Evolutionary conservation across 2,329 filamentous ascomycete genomes (phyloP).

Genomic region (Xylaria digitata): DNA sequence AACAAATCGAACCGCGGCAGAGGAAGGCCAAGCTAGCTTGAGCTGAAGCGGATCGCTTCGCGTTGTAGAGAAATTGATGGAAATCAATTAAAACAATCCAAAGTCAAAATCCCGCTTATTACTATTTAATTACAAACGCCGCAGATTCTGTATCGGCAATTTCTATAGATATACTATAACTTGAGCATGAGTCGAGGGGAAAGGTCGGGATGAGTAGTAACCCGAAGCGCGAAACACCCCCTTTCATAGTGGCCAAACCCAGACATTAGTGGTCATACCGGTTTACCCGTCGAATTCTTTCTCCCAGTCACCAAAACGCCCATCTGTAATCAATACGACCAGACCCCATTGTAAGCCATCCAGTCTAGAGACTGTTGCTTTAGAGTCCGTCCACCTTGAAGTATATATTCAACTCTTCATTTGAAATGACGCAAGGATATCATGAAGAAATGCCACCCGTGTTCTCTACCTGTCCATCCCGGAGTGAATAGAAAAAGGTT

Average conservation of each 20-base stretch:
- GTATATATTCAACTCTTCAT: background rate
- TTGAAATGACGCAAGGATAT: background rate
- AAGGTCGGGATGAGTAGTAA: background rate
- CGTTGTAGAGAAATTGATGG: background rate
- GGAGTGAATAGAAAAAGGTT: background rate
- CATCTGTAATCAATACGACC: background rate
- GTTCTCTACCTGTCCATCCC: background rate
- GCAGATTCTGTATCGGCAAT: background rate
- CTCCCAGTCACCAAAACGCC: constrained; percentile 10
- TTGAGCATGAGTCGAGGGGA: background rate
- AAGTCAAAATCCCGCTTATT: background rate
- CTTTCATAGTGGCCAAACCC: background rate
- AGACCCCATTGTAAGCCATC: background rate
- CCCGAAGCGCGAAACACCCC: background rate
- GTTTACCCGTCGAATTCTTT: background rate
- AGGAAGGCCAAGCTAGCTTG: background rate
- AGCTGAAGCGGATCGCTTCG: background rate
- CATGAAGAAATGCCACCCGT: background rate
- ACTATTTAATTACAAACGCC: background rate
- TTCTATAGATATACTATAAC: background rate
- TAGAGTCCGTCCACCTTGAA: background rate
- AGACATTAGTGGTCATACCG: background rate
- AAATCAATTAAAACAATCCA: background rate
- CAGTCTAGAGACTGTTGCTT: background rate
- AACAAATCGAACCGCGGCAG: background rate